Conservation (phyloP, 2,329 filamentous ascomycete genomes). For the Rhynchosporium secalis region DNA sequence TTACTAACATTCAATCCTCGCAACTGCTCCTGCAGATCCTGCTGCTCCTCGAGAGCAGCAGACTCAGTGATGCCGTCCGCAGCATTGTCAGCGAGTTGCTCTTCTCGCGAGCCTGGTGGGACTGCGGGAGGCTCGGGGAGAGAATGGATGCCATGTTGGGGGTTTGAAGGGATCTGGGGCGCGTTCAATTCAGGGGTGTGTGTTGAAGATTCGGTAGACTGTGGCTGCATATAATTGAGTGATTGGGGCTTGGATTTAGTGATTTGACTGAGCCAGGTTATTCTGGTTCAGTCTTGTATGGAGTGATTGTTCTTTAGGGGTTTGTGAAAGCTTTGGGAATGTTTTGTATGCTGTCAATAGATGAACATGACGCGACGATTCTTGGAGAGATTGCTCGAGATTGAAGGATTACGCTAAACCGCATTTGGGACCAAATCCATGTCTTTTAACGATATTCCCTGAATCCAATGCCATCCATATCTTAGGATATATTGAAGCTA, state of each 20-base stretch:
- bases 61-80: neutral
- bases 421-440: neutral
- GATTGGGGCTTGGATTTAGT: constrained; percentile 26
- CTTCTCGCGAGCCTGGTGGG: constrained; percentile 35
- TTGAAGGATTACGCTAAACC: neutral
- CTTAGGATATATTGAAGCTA: neutral
- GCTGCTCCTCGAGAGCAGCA: constrained; percentile 31
- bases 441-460: neutral
- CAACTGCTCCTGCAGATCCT: constrained; percentile 49
- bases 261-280: constrained; percentile 40
- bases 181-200: constrained; percentile 43
- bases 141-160: constrained; percentile 59
- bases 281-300: constrained; percentile 39
- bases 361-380: constrained; percentile 22
- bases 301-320: constrained; percentile 15
- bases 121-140: constrained; percentile 44
- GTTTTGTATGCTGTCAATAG: constrained; percentile 19
- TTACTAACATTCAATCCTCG: constrained; percentile 51
- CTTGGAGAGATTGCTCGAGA: constrained; percentile 12
- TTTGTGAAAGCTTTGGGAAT: constrained; percentile 18
- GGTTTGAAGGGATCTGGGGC: constrained; percentile 39
- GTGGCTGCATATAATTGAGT: constrained; percentile 65
- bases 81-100: neutral
- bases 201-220: constrained; percentile 51
- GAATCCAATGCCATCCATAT: neutral